Evolutionary conservation across 345 rosid genomes (phyloP).

Genomic region (Aegle marmelos): DNA sequence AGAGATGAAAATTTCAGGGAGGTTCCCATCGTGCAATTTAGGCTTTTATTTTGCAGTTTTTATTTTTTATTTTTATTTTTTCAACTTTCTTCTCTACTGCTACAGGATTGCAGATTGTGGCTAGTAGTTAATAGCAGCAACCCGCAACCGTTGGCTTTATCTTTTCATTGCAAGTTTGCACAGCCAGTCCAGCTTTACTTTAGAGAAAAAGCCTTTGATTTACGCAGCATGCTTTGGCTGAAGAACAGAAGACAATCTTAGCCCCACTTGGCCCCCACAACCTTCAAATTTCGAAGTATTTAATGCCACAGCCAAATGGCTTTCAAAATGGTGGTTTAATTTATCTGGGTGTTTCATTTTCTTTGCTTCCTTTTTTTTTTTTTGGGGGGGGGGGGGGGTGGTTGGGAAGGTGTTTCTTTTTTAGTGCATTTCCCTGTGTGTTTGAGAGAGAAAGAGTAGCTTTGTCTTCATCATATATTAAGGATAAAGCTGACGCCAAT

Average conservation of each 20-base stretch:
- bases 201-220: background rate
- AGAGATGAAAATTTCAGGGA: background rate
- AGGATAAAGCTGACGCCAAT: background rate
- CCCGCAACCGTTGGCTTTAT: too few species aligned
- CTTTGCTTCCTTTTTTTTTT: background rate
- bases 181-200: background rate
- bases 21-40: background rate
- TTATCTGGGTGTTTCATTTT: background rate
- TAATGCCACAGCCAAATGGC: background rate
- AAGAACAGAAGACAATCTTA: background rate
- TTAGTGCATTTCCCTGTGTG: background rate
- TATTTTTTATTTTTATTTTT: background rate
- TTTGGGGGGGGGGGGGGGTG: too few species aligned
- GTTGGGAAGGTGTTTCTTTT: too few species aligned
- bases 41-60: background rate
- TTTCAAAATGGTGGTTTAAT: background rate
- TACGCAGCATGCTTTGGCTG: background rate
- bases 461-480: background rate
- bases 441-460: background rate
- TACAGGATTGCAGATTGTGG: background rate
- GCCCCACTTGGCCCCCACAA: background rate
- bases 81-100: background rate
- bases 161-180: too few species aligned
- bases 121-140: background rate
- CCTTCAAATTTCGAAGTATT: background rate